Conservation (phyloP, 208 protist species). For the Crithidia fasciculata region DNA sequence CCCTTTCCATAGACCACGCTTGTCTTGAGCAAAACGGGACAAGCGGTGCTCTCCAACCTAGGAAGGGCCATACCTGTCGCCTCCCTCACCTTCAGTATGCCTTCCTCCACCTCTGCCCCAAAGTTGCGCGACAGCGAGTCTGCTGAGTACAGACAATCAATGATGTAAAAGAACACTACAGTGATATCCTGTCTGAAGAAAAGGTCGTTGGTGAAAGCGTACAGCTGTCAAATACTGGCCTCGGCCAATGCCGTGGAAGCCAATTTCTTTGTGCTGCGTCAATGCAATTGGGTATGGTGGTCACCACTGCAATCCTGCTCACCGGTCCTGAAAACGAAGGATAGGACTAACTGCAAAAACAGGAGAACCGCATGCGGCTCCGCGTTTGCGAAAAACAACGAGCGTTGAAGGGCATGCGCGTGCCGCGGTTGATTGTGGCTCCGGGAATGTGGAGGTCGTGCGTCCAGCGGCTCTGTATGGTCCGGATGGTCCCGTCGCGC, state of each 20-base stretch:
- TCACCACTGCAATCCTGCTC: neutral
- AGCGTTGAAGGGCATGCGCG: constrained; percentile 6
- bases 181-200: neutral
- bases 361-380: constrained; percentile 6
- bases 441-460: constrained; percentile 1
- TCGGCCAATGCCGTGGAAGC: neutral
- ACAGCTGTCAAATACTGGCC: constrained; percentile 7
- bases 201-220: constrained; percentile 9
- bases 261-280: constrained; percentile 1
- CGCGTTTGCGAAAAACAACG: constrained; percentile 2
- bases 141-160: neutral
- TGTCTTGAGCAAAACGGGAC: neutral
- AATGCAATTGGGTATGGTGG: constrained; percentile 8
- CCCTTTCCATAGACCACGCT: neutral
- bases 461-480: neutral
- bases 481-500: neutral
- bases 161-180: neutral
- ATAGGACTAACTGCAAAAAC: neutral
- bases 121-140: constrained; percentile 4
- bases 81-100: neutral
- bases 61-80: neutral
- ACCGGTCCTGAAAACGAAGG: neutral
- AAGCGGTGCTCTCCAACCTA: neutral
- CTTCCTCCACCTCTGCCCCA: constrained; percentile 1
- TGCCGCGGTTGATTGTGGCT: neutral